phyloP scores from a whole-genome alignment of 805 yeast genomes.

The Candida saitoana region DNA sequence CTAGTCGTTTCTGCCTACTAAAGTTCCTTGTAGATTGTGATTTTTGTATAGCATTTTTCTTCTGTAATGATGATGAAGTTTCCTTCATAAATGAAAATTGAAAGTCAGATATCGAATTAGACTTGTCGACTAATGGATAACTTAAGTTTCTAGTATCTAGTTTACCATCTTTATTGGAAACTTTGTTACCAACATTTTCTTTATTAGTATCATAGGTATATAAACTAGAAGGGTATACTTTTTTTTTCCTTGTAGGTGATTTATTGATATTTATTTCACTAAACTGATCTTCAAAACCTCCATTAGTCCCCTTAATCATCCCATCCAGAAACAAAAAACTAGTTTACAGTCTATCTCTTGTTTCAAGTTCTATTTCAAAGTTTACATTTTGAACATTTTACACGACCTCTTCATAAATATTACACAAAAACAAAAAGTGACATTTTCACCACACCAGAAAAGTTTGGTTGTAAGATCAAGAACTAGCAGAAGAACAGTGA shows the following conservation, averaged over 20 bases:
- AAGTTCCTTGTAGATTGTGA: not conserved
- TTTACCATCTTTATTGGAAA: not conserved
- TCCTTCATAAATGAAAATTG: constrained; percentile 38
- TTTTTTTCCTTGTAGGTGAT: constrained; percentile 20
- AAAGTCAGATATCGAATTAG: constrained; percentile 12
- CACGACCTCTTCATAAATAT: too few relatives aligned
- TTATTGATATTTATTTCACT: constrained; percentile 27
- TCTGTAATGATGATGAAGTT: constrained; percentile 35
- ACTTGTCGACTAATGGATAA: constrained; percentile 17
- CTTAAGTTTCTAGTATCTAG: constrained; percentile 13
- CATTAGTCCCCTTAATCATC: not conserved
- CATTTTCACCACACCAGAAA: not conserved
- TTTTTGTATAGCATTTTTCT: constrained; percentile 14
- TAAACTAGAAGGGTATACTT: constrained; percentile 17
- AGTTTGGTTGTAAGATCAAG: not conserved
- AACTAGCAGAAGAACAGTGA: not conserved
- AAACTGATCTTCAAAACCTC: constrained; percentile 24
- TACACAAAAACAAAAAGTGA: not conserved
- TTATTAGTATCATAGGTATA: constrained; percentile 11
- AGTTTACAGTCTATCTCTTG: too few relatives aligned
- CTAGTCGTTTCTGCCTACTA: not conserved
- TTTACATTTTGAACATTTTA: constrained; percentile 1
- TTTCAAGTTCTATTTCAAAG: not conserved
- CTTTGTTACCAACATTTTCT: not conserved
- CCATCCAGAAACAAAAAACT: not conserved